A percentile compares a stretch with the other conserved stretches of the same genome.
Conservation (phyloP, 371 early-diverging fungal genomes). For the Conidiobolus incongruus region DNA sequence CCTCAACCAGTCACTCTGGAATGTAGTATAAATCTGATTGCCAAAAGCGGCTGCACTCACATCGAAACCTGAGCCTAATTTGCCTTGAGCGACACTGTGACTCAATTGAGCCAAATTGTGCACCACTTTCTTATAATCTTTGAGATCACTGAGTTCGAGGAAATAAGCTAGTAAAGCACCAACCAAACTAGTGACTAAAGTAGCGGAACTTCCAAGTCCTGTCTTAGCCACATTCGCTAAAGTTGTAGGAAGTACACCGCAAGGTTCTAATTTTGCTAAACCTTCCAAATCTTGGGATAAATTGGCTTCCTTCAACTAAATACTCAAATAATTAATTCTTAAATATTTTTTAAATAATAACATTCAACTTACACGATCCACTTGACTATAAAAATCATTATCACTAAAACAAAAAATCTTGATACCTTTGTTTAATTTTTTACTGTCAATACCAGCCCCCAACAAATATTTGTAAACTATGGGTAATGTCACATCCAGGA, state of each 20-base stretch:
- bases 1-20: too few species aligned
- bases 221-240: slow-evolving; percentile 76
- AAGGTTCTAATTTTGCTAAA: slow-evolving; percentile 33
- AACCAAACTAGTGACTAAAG: slow-evolving; percentile 72
- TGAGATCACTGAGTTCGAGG: slow-evolving; percentile 12
- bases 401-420: slow-evolving; percentile 54
- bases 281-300: not conserved
- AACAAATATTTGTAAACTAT: not conserved
- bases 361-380: slow-evolving; percentile 20
- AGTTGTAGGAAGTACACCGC: slow-evolving; percentile 36
- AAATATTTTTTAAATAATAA: not conserved
- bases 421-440: slow-evolving; percentile 16
- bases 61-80: slow-evolving; percentile 92
- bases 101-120: slow-evolving; percentile 74
- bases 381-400: slow-evolving; percentile 92
- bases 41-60: slow-evolving; percentile 83
- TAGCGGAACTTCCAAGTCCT: slow-evolving; percentile 88
- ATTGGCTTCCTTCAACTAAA: not conserved
- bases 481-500: not conserved
- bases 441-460: not conserved
- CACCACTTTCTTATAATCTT: slow-evolving; percentile 15
- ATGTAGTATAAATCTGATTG: slow-evolving; percentile 55
- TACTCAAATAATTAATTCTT: not conserved
- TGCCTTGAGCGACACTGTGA: slow-evolving; percentile 94
- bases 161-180: slow-evolving; percentile 53